phyloP scores from a whole-genome alignment of 768 basidiomycete species.

The Mycena kentingensis region DNA sequence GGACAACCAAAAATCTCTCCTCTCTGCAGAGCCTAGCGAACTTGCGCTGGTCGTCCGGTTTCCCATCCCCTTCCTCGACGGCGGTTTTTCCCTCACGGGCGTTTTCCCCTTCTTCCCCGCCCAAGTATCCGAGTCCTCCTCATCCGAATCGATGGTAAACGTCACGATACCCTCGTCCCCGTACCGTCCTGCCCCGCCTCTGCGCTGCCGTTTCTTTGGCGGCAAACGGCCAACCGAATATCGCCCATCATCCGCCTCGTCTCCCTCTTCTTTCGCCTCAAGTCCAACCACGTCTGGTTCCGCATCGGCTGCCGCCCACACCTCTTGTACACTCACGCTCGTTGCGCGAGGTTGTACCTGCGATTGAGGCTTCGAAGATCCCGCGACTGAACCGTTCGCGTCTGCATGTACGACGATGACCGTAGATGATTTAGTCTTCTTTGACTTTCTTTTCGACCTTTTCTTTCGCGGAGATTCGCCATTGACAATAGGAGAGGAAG shows the following conservation, averaged over 20 bases:
- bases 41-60: constrained; percentile 19
- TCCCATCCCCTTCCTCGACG: constrained; percentile 18
- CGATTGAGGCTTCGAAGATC: no score
- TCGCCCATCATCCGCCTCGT: constrained; percentile 56
- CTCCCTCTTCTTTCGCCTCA: constrained; percentile 17
- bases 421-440: constrained; percentile 5
- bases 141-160: constrained; percentile 4
- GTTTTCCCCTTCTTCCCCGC: not conserved
- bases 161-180: constrained; percentile 32
- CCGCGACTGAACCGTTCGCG: not conserved
- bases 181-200: constrained; percentile 43
- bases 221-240: constrained; percentile 55
- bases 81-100: not conserved
- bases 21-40: constrained; percentile 22
- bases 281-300: constrained; percentile 30
- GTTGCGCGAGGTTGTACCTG: no score
- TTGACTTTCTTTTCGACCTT: constrained; percentile 6
- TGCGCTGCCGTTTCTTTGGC: constrained; percentile 50
- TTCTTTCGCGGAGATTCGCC: constrained; percentile 9
- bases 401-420: not conserved
- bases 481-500: constrained; percentile 8
- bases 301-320: constrained; percentile 43
- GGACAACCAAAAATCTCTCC: constrained; percentile 45
- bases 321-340: constrained; percentile 34
- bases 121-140: not conserved